phyloP scores from a whole-genome alignment of 495 filamentous ascomycete genomes.

The Evernia prunastri region DNA sequence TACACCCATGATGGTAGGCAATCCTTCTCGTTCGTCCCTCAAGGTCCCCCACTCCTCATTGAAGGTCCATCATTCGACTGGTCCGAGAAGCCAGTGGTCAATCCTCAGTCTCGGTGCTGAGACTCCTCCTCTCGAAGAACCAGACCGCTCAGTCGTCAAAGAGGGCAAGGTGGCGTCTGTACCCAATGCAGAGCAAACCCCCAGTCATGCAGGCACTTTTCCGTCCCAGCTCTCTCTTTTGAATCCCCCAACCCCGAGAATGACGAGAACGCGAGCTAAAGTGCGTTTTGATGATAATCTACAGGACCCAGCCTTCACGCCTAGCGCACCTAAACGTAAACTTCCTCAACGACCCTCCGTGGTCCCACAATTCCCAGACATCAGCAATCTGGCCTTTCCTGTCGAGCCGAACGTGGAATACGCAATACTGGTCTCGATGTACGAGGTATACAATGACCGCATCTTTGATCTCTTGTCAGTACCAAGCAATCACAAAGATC shows the following conservation, averaged over 20 bases:
- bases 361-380: slow-evolving; percentile 66
- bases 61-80: slow-evolving; percentile 13
- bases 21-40: slow-evolving; percentile 7
- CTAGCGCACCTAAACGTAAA: slow-evolving; percentile 51
- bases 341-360: slow-evolving; percentile 55
- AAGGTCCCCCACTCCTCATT: slow-evolving; percentile 7
- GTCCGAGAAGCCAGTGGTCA: slow-evolving; percentile 26
- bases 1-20: slow-evolving; percentile 74
- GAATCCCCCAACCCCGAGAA: slow-evolving; percentile 16
- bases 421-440: slow-evolving; percentile 89
- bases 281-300: slow-evolving; percentile 27
- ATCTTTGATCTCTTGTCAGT: slow-evolving; percentile 86
- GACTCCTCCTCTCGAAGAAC: slow-evolving; percentile 9
- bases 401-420: slow-evolving; percentile 73
- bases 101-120: slow-evolving; percentile 22
- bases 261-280: slow-evolving; percentile 35
- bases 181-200: slow-evolving; percentile 13
- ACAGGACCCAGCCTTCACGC: slow-evolving; percentile 47
- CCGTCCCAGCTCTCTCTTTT: slow-evolving; percentile 14
- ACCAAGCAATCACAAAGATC: slow-evolving; percentile 53
- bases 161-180: slow-evolving; percentile 39
- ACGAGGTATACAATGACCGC: slow-evolving; percentile 97
- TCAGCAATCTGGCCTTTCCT: slow-evolving; percentile 60
- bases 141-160: slow-evolving; percentile 30
- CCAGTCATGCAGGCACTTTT: slow-evolving; percentile 3